Percentiles rank a stretch among this genome's conserved stretches.
Conservation (phyloP, 768 basidiomycete genomes). For the Mycena alexandri region DNA sequence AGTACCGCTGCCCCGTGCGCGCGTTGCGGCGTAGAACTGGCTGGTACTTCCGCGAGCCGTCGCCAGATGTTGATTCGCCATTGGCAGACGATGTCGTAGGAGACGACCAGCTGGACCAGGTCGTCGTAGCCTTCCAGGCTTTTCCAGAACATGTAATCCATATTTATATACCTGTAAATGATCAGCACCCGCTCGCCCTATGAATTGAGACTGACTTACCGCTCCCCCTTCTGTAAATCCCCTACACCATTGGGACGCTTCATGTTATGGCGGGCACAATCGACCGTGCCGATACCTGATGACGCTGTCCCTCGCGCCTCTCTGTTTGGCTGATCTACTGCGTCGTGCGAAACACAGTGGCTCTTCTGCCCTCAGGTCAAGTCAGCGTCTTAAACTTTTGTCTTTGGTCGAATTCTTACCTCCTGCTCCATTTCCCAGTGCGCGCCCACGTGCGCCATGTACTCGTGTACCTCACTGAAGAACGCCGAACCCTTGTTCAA, state of each 20-base stretch:
- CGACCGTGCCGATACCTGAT: conserved; percentile 31
- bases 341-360: conserved; percentile 25
- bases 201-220: conserved; percentile 19
- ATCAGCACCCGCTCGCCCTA: too few relatives aligned
- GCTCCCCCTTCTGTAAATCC: conserved; percentile 40
- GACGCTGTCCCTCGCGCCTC: conserved; percentile 7
- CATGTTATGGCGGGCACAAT: conserved; percentile 28
- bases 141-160: conserved; percentile 45
- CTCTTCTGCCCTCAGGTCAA: conserved; percentile 26
- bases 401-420: neutral
- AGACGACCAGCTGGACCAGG: conserved; percentile 30
- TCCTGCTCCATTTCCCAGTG: conserved; percentile 17
- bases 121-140: conserved; percentile 29
- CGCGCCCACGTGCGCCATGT: conserved; percentile 33
- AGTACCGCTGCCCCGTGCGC: neutral
- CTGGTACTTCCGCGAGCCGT: conserved; percentile 30
- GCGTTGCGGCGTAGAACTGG: conserved; percentile 9
- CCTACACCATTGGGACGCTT: conserved; percentile 35
- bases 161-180: conserved; percentile 24
- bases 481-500: conserved; percentile 46
- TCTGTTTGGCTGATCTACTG: conserved; percentile 3
- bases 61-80: conserved; percentile 33
- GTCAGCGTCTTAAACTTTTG: too few relatives aligned
- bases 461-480: conserved; percentile 43
- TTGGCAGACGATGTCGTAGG: conserved; percentile 43